Evolutionary conservation across 768 basidiomycete species (phyloP).

Genomic region (Kwoniella botswanensis): DNA sequence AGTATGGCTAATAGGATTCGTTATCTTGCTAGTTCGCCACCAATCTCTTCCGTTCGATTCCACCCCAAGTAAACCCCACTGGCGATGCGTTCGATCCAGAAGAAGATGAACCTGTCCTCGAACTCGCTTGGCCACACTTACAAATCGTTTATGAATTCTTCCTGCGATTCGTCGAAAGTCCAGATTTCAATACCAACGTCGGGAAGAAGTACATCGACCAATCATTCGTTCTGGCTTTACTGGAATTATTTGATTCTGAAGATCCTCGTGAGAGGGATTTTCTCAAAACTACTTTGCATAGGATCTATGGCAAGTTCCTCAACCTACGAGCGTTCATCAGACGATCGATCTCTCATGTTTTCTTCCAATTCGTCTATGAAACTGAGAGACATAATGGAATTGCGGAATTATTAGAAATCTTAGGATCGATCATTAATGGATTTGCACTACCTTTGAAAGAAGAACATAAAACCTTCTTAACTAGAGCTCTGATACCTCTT

Average conservation of each 20-base stretch:
- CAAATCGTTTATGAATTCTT: slow-evolving; percentile 99
- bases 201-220: slow-evolving; percentile 99
- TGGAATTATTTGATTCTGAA: slow-evolving; percentile 98
- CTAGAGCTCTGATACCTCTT: slow-evolving; percentile 87
- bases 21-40: slow-evolving; percentile 75
- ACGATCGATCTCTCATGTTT: slow-evolving; percentile 98
- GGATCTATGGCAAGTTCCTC: slow-evolving; percentile 99
- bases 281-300: slow-evolving; percentile 96
- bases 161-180: slow-evolving; percentile 95
- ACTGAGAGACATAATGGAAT: slow-evolving; percentile 99
- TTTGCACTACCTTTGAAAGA: slow-evolving; percentile 98
- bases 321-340: slow-evolving; percentile 98
- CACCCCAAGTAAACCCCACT: slow-evolving; percentile 96
- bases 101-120: slow-evolving; percentile 98
- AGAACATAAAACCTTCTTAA: slow-evolving; percentile 97
- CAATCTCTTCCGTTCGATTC: slow-evolving; percentile 99
- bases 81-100: slow-evolving; percentile 99
- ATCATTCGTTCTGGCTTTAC: slow-evolving; percentile 82
- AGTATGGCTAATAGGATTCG: too few relatives aligned
- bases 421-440: slow-evolving; percentile 99
- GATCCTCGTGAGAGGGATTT: slow-evolving; percentile 99
- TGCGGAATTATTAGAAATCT: slow-evolving; percentile 94
- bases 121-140: slow-evolving; percentile 98
- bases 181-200: slow-evolving; percentile 96
- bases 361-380: slow-evolving; percentile 98